These are phyloP conservation scores for Boletus vinaceobasis DNA, from an alignment of 768 basidiomycete species.

Conservation along the genomic window DNA sequence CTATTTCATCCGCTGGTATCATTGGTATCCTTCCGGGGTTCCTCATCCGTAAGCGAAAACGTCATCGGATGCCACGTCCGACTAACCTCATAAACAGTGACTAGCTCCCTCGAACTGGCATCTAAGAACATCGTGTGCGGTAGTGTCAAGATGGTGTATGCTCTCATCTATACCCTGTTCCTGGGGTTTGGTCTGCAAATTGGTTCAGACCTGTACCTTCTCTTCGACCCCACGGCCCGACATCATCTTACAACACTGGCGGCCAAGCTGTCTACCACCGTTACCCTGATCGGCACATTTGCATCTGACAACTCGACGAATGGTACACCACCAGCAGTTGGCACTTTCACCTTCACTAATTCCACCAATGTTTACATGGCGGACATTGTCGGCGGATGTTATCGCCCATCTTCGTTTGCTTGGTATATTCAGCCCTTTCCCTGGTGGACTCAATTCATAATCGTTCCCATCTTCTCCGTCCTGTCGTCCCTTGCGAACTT, in stretches of 20 bases:
- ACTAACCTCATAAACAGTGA: constrained; percentile 45
- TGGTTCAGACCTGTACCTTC: constrained; percentile 75
- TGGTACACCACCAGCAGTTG: constrained; percentile 44
- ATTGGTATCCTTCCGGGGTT: constrained; percentile 91
- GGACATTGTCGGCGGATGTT: constrained; percentile 66
- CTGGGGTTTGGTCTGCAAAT: constrained; percentile 83
- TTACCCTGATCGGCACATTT: constrained; percentile 65
- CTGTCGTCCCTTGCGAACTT: constrained; percentile 73
- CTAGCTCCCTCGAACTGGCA: constrained; percentile 77
- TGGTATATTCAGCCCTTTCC: constrained; percentile 88
- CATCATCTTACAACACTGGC: constrained; percentile 52
- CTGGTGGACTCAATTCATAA: constrained; percentile 68
- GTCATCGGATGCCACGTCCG: background rate
- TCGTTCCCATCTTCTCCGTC: constrained; percentile 72
- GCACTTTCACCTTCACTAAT: constrained; percentile 68
- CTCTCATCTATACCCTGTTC: constrained; percentile 83
- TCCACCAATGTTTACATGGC: constrained; percentile 41
- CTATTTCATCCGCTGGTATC: constrained; percentile 84
- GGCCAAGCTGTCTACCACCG: constrained; percentile 44
- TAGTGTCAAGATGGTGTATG: constrained; percentile 84
- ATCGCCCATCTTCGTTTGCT: constrained; percentile 56
- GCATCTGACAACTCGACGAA: constrained; percentile 49
- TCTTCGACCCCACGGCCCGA: constrained; percentile 60
- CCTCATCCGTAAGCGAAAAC: constrained; percentile 57
- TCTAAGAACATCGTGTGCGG: constrained; percentile 85